phyloP scores from a whole-genome alignment of 1,284 basidiomycete species.

The Melampsora abietis-canadensis region DNA sequence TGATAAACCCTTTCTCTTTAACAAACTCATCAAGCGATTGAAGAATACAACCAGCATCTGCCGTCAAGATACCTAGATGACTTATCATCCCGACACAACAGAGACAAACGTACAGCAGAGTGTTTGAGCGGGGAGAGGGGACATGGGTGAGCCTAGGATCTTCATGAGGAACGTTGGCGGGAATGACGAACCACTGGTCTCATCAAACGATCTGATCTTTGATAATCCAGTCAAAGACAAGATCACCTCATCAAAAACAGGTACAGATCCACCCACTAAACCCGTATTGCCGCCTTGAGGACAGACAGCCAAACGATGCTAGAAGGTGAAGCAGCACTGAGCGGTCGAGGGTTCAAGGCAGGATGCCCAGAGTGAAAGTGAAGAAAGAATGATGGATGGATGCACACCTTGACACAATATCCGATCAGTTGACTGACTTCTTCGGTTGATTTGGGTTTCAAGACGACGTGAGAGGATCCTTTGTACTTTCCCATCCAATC shows the following conservation, averaged over 20 bases:
- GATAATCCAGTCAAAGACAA: constrained; percentile 79
- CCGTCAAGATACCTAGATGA: constrained; percentile 58
- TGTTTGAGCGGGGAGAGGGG: background rate
- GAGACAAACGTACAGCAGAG: too few relatives aligned
- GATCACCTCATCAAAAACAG: constrained; percentile 82
- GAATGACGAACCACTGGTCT: constrained; percentile 68
- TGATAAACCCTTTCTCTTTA: constrained; percentile 83
- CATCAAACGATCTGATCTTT: constrained; percentile 84
- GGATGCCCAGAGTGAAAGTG: too few relatives aligned
- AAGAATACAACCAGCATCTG: constrained; percentile 89
- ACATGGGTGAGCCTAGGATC: too few relatives aligned
- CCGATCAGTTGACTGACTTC: constrained; percentile 27
- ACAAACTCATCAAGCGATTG: constrained; percentile 84
- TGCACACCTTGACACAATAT: constrained; percentile 27
- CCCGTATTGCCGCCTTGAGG: constrained; percentile 99
- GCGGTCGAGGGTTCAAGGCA: too few relatives aligned
- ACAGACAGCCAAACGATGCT: constrained; percentile 68
- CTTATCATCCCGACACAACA: background rate
- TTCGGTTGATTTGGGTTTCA: constrained; percentile 31
- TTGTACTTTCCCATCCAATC: constrained; percentile 44
- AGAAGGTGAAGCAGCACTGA: too few relatives aligned
- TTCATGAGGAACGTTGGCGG: too few relatives aligned
- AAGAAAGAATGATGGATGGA: background rate
- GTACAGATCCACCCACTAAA: constrained; percentile 91
- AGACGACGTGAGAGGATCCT: constrained; percentile 29